phyloP scores from a whole-genome alignment of 2,329 filamentous ascomycete genomes.

The Thelonectria olida region DNA sequence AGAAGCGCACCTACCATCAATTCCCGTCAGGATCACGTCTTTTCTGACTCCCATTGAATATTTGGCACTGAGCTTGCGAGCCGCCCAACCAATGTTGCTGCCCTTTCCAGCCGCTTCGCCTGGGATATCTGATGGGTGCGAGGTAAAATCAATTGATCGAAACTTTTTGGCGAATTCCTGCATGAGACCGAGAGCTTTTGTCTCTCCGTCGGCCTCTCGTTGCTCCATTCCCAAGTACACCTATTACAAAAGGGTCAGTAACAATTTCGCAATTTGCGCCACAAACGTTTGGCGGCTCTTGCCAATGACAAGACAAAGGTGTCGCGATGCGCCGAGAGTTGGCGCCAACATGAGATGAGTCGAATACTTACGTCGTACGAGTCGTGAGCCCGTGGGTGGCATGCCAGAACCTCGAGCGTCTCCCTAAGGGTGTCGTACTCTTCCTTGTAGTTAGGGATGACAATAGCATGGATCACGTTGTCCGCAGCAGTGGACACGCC shows the following conservation, averaged over 20 bases:
- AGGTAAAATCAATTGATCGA: slow-evolving; percentile 71
- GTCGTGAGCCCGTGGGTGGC: slow-evolving; percentile 68
- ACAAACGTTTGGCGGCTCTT: background rate
- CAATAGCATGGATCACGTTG: slow-evolving; percentile 70
- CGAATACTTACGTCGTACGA: slow-evolving; percentile 72
- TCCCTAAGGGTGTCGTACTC: slow-evolving; percentile 74
- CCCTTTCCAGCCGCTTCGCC: slow-evolving; percentile 78
- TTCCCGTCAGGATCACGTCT: slow-evolving; percentile 74
- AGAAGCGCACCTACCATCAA: slow-evolving; percentile 68
- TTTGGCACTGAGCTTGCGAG: slow-evolving; percentile 70
- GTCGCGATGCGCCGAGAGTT: background rate
- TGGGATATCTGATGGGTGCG: slow-evolving; percentile 72
- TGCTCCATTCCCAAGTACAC: slow-evolving; percentile 79
- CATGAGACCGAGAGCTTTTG: slow-evolving; percentile 70
- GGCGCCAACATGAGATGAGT: background rate
- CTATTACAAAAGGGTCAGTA: slow-evolving; percentile 49
- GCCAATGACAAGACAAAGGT: background rate
- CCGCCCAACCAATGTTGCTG: slow-evolving; percentile 78
- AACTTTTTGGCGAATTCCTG: slow-evolving; percentile 72
- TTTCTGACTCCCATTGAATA: slow-evolving; percentile 63
- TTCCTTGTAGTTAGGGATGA: slow-evolving; percentile 80
- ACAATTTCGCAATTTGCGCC: background rate
- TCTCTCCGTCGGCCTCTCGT: slow-evolving; percentile 67
- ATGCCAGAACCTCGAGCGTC: slow-evolving; percentile 74
- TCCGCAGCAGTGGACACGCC: slow-evolving; percentile 51